A percentile compares a stretch with the other conserved stretches of the same genome.
These are phyloP conservation scores for Lentinula sp. DNA, from an alignment of 768 basidiomycete genomes.

Conservation along the genomic window DNA sequence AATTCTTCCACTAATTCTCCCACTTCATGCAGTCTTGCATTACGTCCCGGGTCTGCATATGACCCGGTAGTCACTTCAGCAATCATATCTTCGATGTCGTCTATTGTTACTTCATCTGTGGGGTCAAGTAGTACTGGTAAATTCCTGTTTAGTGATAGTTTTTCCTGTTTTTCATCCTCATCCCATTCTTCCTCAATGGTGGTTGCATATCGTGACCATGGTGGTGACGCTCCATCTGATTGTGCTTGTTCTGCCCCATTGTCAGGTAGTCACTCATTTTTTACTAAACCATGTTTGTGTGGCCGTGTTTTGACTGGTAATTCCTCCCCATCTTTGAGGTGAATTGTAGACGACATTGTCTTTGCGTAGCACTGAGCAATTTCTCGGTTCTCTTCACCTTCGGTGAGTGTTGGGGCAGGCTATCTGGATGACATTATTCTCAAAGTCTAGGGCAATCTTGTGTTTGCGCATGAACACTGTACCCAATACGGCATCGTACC, in stretches of 20 bases:
- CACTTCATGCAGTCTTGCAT: neutral
- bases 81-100: slow-evolving; percentile 2
- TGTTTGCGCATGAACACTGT: neutral
- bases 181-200: neutral
- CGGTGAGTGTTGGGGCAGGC: neutral
- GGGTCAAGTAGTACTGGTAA: slow-evolving; percentile 4
- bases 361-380: neutral
- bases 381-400: neutral
- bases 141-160: neutral
- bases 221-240: neutral
- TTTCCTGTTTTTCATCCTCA: neutral
- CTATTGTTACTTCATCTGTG: neutral
- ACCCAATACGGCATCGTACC: neutral
- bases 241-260: neutral
- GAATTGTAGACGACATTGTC: neutral
- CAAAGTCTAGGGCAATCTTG: neutral
- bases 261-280: neutral
- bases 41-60: neutral
- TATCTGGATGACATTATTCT: neutral
- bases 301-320: neutral
- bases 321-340: neutral
- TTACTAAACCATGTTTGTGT: neutral
- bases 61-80: neutral
- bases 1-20: slow-evolving; percentile 1
- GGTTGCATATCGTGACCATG: neutral